Base-by-base conservation (phyloP, 2,329 filamentous ascomycete species). In the Raffaelea ambrosiae region DNA sequence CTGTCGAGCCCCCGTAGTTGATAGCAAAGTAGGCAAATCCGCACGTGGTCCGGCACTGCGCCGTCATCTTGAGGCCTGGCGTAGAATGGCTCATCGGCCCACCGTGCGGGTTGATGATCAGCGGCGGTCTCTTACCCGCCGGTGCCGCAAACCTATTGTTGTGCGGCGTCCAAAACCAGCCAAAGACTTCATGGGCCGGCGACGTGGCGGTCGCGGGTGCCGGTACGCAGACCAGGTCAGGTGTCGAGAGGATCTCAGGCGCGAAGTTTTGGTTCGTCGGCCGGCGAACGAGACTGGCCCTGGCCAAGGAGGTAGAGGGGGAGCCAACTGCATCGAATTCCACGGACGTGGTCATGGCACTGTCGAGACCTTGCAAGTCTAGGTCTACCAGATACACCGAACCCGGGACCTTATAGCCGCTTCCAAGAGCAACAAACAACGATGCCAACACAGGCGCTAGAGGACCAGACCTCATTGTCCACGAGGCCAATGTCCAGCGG, bases 1-100 rank as follows among this genome's bases (percentile, higher is more conserved):
- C 73, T 0, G 66, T 71, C 1, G 72, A 76, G 3, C 75, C 76
- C 3, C 66, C 67, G 54, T 77, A 75, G 57, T 79, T 78, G 31
- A 78, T 60, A 3, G 64, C 61, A 13, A 72, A 65, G 43, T 69
- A 69, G 1, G 73, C 74, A 47, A 72, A 79, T 4, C 76, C 76
- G 13, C 76, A 63, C 4, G 73, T 71, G 0, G 74, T 77, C 54
- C 70, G 76, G 55, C 73, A 77, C 54, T 79, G 76, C 3, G 63
- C 65, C 19, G 61, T 58, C 7, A 76, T 58, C 13, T 63, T 59
- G 0, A 79, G 61, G 0, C 72, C 72, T 0, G 69, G 66, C 1
- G 66, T 61, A 0, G 60, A 62, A 46, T 69, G 66, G 1, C 60
- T 59, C 1, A 70, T 78, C n/a, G 68, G 76, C 0, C 74, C 76